Conservation (phyloP, 805 yeast species). For the Komagataella pastoris region DNA sequence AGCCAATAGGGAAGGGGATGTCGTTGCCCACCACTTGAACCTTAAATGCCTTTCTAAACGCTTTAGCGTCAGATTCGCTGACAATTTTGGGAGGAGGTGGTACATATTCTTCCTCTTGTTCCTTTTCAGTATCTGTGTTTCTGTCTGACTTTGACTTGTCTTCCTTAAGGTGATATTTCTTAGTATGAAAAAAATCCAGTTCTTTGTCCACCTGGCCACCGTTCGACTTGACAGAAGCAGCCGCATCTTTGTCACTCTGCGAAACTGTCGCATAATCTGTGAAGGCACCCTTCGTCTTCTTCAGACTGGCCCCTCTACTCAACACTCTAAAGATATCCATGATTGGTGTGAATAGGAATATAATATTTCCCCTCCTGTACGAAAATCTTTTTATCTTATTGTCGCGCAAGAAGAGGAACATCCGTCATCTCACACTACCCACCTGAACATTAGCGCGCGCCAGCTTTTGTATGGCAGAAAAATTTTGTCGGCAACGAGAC, state of each 20-base stretch:
- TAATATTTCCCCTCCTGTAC: slow-evolving; percentile 5
- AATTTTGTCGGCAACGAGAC: background rate
- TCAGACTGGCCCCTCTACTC: slow-evolving; percentile 74
- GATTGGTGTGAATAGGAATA: background rate
- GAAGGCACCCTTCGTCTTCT: slow-evolving; percentile 34
- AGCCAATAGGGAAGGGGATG: slow-evolving; percentile 81
- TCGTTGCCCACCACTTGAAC: slow-evolving; percentile 76
- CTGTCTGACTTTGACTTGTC: slow-evolving; percentile 13
- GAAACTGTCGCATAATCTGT: slow-evolving; percentile 26
- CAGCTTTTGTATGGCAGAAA: background rate
- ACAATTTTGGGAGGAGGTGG: slow-evolving; percentile 29
- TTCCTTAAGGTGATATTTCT: slow-evolving; percentile 17
- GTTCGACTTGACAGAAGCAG: slow-evolving; percentile 6
- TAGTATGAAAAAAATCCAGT: slow-evolving; percentile 71
- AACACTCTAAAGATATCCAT: slow-evolving; percentile 89
- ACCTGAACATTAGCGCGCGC: background rate
- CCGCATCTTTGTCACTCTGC: slow-evolving; percentile 5
- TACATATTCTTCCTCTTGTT: slow-evolving; percentile 16
- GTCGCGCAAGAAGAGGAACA: slow-evolving; percentile 9
- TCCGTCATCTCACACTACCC: slow-evolving; percentile 1
- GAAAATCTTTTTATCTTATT: slow-evolving; percentile 4
- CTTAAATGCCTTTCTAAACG: slow-evolving; percentile 43
- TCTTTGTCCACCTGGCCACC: slow-evolving; percentile 49
- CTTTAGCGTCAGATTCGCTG: slow-evolving; percentile 43
- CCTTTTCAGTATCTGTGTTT: slow-evolving; percentile 14